A percentile compares a stretch with the other conserved stretches of the same genome.
Evolutionary conservation across 345 rosid species (phyloP).

Genomic region (Isatis tinctoria): DNA sequence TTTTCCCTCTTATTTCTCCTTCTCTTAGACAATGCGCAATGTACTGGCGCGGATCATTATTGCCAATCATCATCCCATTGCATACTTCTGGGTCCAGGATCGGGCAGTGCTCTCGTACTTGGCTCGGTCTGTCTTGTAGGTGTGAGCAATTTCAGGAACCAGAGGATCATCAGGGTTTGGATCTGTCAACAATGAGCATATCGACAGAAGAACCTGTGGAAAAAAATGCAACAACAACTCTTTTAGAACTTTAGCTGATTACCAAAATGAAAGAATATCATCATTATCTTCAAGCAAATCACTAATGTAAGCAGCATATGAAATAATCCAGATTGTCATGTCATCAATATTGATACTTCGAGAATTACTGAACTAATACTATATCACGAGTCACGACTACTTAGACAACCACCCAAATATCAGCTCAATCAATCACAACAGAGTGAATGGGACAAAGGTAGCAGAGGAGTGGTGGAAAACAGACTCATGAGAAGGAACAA

Average conservation of each 20-base stretch:
- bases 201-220: constrained; percentile 61
- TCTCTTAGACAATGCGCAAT: constrained; percentile 7
- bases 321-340: not conserved
- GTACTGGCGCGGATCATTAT: not conserved
- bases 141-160: constrained; percentile 69
- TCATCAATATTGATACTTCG: not conserved
- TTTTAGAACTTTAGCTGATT: not conserved
- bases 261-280: not conserved
- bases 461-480: not conserved
- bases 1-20: constrained; percentile 7
- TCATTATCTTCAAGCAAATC: not conserved
- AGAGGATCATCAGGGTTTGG: constrained; percentile 73
- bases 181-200: constrained; percentile 66
- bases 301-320: not conserved
- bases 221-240: not conserved
- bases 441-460: not conserved
- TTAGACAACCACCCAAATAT: not conserved
- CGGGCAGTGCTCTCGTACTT: constrained; percentile 65
- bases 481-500: not conserved
- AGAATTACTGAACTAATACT: too few species aligned
- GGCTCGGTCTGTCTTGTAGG: constrained; percentile 59
- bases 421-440: not conserved
- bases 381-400: not conserved
- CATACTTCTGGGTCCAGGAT: constrained; percentile 73
- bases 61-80: constrained; percentile 44